Conservation (phyloP, 2,329 filamentous ascomycete species). For the Aspergillus sp. region DNA sequence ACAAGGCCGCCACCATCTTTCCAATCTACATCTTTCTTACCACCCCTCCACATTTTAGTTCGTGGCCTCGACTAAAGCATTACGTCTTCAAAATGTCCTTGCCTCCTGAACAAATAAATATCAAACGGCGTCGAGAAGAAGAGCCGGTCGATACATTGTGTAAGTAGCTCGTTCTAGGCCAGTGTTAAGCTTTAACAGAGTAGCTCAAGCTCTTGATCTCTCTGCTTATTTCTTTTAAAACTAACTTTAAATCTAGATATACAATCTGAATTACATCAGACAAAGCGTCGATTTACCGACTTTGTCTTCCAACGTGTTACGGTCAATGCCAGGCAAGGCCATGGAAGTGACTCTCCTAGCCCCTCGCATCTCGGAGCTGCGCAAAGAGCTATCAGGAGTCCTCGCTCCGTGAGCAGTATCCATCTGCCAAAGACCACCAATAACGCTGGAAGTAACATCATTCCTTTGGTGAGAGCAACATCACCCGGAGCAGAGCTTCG, state of each 20-base stretch:
- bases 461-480: slow-evolving; percentile 44
- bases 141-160: slow-evolving; percentile 57
- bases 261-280: slow-evolving; percentile 44
- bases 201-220: not conserved
- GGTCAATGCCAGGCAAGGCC: slow-evolving; percentile 19
- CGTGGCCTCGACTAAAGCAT: not conserved
- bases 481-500: slow-evolving; percentile 43
- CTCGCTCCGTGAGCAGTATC: slow-evolving; percentile 37
- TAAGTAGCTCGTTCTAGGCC: slow-evolving; percentile 28
- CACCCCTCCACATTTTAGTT: not conserved
- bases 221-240: not conserved
- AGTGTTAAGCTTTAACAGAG: not conserved
- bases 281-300: slow-evolving; percentile 50
- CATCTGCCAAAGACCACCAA: slow-evolving; percentile 19
- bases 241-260: slow-evolving; percentile 39
- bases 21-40: not conserved
- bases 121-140: slow-evolving; percentile 59
- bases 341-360: slow-evolving; percentile 13
- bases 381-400: slow-evolving; percentile 30
- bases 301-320: slow-evolving; percentile 48
- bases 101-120: slow-evolving; percentile 52
- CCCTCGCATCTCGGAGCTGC: slow-evolving; percentile 20
- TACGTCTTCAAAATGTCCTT: slow-evolving; percentile 38
- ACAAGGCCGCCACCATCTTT: not conserved
- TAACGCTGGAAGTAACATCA: slow-evolving; percentile 13